These are phyloP conservation scores for Taxawa tesnikishii DNA, from an alignment of 2,329 filamentous ascomycete species.

Conservation along the genomic window DNA sequence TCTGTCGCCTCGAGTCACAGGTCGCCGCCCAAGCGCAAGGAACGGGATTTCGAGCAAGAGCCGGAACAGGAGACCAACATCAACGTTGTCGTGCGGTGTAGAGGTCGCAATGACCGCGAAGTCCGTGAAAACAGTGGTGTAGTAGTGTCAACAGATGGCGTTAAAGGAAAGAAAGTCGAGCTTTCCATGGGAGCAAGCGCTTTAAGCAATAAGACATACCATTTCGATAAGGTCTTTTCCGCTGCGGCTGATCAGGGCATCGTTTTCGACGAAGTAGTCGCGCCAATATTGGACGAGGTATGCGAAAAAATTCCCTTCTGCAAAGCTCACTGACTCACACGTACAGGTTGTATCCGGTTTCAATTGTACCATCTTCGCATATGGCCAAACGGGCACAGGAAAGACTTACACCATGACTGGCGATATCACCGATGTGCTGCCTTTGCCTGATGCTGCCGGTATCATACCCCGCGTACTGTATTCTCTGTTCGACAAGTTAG, in stretches of 20 bases:
- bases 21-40: conserved; percentile 67
- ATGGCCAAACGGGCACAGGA: conserved; percentile 93
- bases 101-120: conserved; percentile 85
- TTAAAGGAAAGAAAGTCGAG: conserved; percentile 72
- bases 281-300: conserved; percentile 86
- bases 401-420: conserved; percentile 99
- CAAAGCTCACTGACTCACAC: conserved; percentile 1
- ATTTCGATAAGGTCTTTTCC: conserved; percentile 95
- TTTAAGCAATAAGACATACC: conserved; percentile 89
- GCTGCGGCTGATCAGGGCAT: conserved; percentile 86
- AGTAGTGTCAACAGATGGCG: conserved; percentile 77
- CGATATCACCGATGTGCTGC: conserved; percentile 84
- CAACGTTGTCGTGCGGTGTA: conserved; percentile 89
- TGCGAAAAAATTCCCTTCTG: conserved; percentile 13
- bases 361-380: conserved; percentile 98
- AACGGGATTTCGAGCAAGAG: conserved; percentile 67
- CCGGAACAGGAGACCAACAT: conserved; percentile 80
- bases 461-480: conserved; percentile 90
- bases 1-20: conserved; percentile 32
- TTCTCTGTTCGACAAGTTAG: conserved; percentile 73
- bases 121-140: conserved; percentile 90
- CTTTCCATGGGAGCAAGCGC: conserved; percentile 87
- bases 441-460: conserved; percentile 81
- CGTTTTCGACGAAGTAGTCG: conserved; percentile 90
- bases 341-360: conserved; percentile 77